A percentile compares a stretch with the other conserved stretches of the same genome.
Conservation (phyloP, 1,139 yeast genomes). For the Spathaspora jeffriesii region DNA sequence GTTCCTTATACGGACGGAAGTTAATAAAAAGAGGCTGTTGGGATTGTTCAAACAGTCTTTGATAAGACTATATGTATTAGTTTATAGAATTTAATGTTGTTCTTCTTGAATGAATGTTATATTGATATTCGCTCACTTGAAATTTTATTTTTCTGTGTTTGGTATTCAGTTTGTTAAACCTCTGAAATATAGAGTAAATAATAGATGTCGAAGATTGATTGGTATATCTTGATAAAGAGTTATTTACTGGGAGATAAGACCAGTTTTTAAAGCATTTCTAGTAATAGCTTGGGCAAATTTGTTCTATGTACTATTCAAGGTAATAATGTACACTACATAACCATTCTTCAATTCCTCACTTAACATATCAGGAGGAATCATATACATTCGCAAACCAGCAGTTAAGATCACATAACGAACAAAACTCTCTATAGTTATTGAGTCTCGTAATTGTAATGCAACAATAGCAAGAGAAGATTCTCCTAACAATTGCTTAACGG, state of each 20-base stretch:
- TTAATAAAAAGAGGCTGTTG: background rate
- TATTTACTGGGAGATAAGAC: too few relatives aligned
- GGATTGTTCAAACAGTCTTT: background rate
- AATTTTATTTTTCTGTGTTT: background rate
- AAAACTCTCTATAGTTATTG: constrained; percentile 51
- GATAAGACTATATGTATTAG: background rate
- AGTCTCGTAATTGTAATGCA: constrained; percentile 59
- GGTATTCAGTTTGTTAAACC: too few relatives aligned
- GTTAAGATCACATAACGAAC: constrained; percentile 24
- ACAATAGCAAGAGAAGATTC: constrained; percentile 38
- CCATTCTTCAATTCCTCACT: constrained; percentile 34
- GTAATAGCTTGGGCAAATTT: background rate
- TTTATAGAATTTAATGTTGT: background rate
- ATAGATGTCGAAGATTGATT: too few relatives aligned
- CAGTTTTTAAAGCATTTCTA: too few relatives aligned
- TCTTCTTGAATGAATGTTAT: background rate
- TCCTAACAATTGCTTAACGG: constrained; percentile 37
- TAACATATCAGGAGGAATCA: constrained; percentile 28
- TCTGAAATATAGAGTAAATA: too few relatives aligned
- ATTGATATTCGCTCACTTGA: background rate
- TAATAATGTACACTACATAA: constrained; percentile 44
- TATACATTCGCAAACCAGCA: constrained; percentile 19
- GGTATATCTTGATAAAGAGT: too few relatives aligned
- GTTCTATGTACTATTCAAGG: background rate
- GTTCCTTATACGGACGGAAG: too few relatives aligned